Percentiles rank a stretch among this genome's conserved stretches.
Conservation (phyloP, 129 eudicot genomes). For the Flaveria trinervia region DNA sequence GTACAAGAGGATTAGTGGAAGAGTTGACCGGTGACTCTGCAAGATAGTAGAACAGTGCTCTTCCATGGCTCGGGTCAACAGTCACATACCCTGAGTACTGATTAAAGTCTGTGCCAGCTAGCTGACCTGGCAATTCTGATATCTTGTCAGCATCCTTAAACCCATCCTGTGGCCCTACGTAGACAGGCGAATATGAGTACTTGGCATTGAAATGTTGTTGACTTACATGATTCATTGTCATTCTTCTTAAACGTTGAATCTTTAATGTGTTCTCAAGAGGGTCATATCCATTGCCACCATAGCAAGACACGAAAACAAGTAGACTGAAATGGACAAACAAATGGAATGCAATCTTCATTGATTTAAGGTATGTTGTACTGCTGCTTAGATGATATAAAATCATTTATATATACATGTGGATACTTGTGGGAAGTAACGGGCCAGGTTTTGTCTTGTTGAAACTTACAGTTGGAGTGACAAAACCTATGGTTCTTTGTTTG, state of each 20-base stretch:
- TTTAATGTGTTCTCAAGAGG: constrained; percentile 35
- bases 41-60: constrained; percentile 59
- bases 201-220: constrained; percentile 1
- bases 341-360: constrained; percentile 34
- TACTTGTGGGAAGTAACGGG: constrained; percentile 25
- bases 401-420: neutral
- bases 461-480: constrained; percentile 10
- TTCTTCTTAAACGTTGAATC: constrained; percentile 30
- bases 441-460: constrained; percentile 6
- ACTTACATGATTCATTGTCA: neutral
- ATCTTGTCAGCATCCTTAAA: constrained; percentile 55
- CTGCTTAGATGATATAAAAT: constrained; percentile 6
- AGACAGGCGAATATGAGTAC: constrained; percentile 31
- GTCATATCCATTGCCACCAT: constrained; percentile 37
- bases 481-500: constrained; percentile 21
- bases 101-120: constrained; percentile 44
- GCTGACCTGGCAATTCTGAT: constrained; percentile 58
- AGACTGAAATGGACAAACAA: constrained; percentile 34
- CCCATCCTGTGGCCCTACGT: constrained; percentile 51
- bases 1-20: constrained; percentile 58
- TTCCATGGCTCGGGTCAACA: constrained; percentile 51
- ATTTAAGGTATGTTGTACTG: constrained; percentile 1
- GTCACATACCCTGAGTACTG: constrained; percentile 80
- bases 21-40: constrained; percentile 44
- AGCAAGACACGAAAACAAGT: constrained; percentile 29